A percentile compares a stretch with the other conserved stretches of the same genome.
phyloP scores from a whole-genome alignment of 2,329 filamentous ascomycete genomes.

The Fusarium xylarioides region DNA sequence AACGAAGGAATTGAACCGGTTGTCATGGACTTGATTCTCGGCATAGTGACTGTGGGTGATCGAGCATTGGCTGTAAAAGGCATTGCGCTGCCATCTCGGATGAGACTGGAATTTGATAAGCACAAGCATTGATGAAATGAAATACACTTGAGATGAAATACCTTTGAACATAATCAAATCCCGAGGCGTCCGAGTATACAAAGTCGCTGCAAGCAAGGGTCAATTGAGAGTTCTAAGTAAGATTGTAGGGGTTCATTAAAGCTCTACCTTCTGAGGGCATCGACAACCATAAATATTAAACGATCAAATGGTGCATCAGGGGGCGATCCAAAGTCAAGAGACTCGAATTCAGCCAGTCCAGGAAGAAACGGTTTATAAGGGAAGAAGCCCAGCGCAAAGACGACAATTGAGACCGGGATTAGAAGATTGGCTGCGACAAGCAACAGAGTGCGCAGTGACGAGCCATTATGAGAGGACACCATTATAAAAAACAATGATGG shows the following conservation, averaged over 20 bases:
- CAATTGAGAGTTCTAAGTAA: constrained; percentile 31
- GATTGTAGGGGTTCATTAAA: background rate
- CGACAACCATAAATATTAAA: constrained; percentile 96
- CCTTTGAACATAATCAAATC: constrained; percentile 90
- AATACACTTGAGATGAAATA: constrained; percentile 50
- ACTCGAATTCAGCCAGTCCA: constrained; percentile 77
- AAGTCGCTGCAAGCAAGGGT: constrained; percentile 74
- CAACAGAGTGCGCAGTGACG: constrained; percentile 49
- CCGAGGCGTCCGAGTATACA: constrained; percentile 82
- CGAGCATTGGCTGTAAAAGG: constrained; percentile 96
- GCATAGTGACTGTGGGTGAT: constrained; percentile 99
- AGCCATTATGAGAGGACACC: constrained; percentile 40
- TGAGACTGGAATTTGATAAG: constrained; percentile 68
- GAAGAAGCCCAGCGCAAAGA: constrained; percentile 93
- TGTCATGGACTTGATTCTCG: constrained; percentile 94
- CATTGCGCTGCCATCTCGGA: constrained; percentile 82
- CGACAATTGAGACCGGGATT: constrained; percentile 75
- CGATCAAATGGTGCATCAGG: constrained; percentile 83
- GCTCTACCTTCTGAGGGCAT: constrained; percentile 84
- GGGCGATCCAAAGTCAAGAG: constrained; percentile 62
- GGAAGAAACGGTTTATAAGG: constrained; percentile 95
- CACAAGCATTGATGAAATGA: background rate
- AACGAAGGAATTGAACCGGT: constrained; percentile 99
- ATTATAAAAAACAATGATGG: constrained; percentile 27
- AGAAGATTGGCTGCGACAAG: constrained; percentile 78